Percentiles rank a stretch among this genome's conserved stretches.
phyloP scores from a whole-genome alignment of 371 early-diverging fungal genomes.

The Apophysomyces ossiformis region DNA sequence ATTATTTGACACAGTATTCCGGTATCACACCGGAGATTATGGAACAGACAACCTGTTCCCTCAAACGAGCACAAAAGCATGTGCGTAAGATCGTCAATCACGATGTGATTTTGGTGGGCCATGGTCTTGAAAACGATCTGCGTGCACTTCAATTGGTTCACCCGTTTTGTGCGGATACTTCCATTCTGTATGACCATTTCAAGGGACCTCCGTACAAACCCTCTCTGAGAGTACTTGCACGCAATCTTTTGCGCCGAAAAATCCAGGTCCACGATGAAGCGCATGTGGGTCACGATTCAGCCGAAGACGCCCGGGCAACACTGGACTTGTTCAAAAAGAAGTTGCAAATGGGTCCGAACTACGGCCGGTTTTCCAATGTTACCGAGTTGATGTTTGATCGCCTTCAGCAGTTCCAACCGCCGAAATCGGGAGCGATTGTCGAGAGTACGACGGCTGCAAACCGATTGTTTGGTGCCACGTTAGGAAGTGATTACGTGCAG shows the following conservation, averaged over 20 bases:
- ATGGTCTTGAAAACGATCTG: conserved; percentile 49
- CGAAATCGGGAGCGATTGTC: conserved; percentile 46
- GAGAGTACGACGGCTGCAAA: conserved; percentile 34
- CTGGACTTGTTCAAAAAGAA: conserved; percentile 74
- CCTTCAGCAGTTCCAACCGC: conserved; percentile 41
- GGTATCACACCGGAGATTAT: conserved; percentile 74
- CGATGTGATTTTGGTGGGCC: conserved; percentile 62
- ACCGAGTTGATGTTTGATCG: conserved; percentile 59
- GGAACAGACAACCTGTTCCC: conserved; percentile 51
- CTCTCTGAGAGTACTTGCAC: conserved; percentile 61
- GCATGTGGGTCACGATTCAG: conserved; percentile 73
- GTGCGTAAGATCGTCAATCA: conserved; percentile 57
- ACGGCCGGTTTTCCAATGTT: conserved; percentile 49
- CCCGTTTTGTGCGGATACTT: conserved; percentile 75
- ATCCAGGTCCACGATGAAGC: conserved; percentile 60
- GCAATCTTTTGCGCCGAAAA: conserved; percentile 56
- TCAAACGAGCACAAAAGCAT: conserved; percentile 64
- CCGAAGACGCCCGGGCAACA: conserved; percentile 78
- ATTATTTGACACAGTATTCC: conserved; percentile 71
- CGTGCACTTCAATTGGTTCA: conserved; percentile 56
- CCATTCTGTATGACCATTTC: conserved; percentile 64
- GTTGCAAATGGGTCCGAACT: conserved; percentile 50
- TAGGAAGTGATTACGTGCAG: conserved; percentile 29
- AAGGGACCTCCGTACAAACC: conserved; percentile 64
- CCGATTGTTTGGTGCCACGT: conserved; percentile 24